phyloP scores from a whole-genome alignment of 192 early-diverging fungal genomes.

The Rhizophagus prolifer region DNA sequence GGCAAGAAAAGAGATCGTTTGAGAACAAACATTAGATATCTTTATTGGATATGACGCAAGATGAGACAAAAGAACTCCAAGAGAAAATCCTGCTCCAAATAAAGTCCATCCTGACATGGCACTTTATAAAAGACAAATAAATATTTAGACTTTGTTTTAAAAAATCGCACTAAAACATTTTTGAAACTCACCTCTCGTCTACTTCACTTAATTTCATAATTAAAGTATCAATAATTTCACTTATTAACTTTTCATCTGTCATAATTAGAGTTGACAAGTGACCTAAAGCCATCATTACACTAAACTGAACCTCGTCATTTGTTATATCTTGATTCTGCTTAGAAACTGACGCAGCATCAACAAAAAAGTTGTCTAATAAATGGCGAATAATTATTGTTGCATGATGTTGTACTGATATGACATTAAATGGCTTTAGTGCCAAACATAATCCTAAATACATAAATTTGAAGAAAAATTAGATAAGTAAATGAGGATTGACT shows the following conservation, averaged over 20 bases:
- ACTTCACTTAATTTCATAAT: constrained; percentile 29
- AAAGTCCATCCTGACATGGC: constrained; percentile 38
- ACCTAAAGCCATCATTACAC: constrained; percentile 38
- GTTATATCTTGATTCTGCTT: constrained; percentile 29
- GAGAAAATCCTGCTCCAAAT: constrained; percentile 41
- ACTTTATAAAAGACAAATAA: constrained; percentile 11
- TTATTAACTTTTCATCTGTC: constrained; percentile 42
- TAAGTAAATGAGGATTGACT: neutral
- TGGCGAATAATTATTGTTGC: constrained; percentile 33
- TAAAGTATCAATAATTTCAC: constrained; percentile 33
- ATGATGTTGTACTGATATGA: neutral
- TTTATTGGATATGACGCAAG: constrained; percentile 40
- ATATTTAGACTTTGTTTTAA: neutral
- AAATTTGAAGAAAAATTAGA: neutral
- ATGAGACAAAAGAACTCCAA: constrained; percentile 40
- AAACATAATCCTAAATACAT: neutral
- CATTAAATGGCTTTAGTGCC: constrained; percentile 4
- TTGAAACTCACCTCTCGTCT: constrained; percentile 17
- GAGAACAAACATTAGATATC: constrained; percentile 34
- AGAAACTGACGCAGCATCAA: constrained; percentile 28
- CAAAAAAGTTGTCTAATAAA: constrained; percentile 33
- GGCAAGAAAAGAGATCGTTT: constrained; percentile 33
- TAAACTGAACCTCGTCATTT: constrained; percentile 48
- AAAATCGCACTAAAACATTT: neutral
- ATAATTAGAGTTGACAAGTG: constrained; percentile 38